Evolutionary conservation across 306 rosid species (phyloP), one percentile per base, ranked within the genome.

Genomic region (Dryas drummondii): DNA sequence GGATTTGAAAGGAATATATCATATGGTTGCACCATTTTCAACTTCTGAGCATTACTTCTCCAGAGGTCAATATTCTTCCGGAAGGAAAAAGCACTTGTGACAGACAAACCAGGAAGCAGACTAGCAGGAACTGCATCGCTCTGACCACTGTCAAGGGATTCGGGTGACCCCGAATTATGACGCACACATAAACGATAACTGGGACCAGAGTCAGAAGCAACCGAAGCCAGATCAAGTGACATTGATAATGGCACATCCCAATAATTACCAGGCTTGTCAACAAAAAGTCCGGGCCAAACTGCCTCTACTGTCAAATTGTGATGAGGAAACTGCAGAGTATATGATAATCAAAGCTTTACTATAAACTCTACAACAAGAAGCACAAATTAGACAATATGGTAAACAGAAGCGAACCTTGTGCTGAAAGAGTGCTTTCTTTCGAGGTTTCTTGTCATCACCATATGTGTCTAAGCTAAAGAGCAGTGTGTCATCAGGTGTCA

Each of bases 171-270:
- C 0, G 83, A 74, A 70, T 80, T 88, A 68, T 90, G 91, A 79
- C 52, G 93, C 56, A 87, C 74, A 49, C 88, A 87, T 70, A 94
- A 81, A 78, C 78, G 93, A 85, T 90, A 92, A 78, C 92, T 91
- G 7, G 47, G 26, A 45, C 90, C 86, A 40, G 93, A 85, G 44
- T 87, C 87, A 47, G 83, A 75, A 75, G 91, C 80, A 68, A 83
- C 76, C 27, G 97, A 88, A 73, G 93, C 97, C 72, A 94, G 67
- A 85, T 87, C 97, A 75, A 91, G 57, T 5, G 91, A 90, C 87
- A 87, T 68, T 72, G 91, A 86, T 54, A 87, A 82, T 17, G 98
- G 98, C 6, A 92, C 96, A 71, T 94, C 97, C 98, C 97, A 94
- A 57, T 91, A 94, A 69, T 90, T 84, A 53, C 97, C 92, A 37